A percentile compares a stretch with the other conserved stretches of the same genome.
These are phyloP conservation scores for Saturnispora sekii DNA, from an alignment of 805 yeast genomes.

Conservation along the genomic window DNA sequence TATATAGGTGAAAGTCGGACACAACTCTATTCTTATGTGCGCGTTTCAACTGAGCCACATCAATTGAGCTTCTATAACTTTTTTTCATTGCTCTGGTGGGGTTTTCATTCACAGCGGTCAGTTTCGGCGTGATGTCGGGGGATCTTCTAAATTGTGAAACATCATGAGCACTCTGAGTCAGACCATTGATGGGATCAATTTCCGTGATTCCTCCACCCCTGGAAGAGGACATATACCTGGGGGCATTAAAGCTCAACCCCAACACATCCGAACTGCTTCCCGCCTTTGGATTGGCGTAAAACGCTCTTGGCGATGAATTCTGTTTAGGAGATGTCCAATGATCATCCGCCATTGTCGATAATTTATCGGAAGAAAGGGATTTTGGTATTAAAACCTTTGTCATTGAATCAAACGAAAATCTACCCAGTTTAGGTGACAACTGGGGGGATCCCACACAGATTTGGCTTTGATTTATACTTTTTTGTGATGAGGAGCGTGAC, in stretches of 20 bases:
- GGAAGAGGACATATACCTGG: too few relatives aligned
- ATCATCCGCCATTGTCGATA: not conserved
- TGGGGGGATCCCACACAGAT: too few relatives aligned
- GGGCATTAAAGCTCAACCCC: too few relatives aligned
- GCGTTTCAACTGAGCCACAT: not conserved
- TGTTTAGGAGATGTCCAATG: too few relatives aligned
- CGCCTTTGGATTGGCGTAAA: not conserved
- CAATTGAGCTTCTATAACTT: not conserved
- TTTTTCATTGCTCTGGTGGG: not conserved
- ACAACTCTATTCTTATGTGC: not conserved
- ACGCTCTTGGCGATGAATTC: not conserved
- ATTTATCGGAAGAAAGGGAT: not conserved
- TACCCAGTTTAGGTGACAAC: not conserved
- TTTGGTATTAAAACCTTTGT: not conserved
- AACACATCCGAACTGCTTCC: not conserved
- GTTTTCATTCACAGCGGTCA: not conserved
- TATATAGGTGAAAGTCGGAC: too few relatives aligned
- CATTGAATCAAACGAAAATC: not conserved
- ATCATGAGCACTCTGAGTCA: too few relatives aligned
- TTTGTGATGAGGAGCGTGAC: too few relatives aligned
- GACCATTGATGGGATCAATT: not conserved
- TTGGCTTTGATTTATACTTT: too few relatives aligned
- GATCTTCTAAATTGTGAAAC: too few relatives aligned
- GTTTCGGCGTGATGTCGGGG: too few relatives aligned
- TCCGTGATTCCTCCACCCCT: not conserved